These are phyloP conservation scores for Trapa bicornis DNA, from an alignment of 345 rosid species.

Conservation along the genomic window DNA sequence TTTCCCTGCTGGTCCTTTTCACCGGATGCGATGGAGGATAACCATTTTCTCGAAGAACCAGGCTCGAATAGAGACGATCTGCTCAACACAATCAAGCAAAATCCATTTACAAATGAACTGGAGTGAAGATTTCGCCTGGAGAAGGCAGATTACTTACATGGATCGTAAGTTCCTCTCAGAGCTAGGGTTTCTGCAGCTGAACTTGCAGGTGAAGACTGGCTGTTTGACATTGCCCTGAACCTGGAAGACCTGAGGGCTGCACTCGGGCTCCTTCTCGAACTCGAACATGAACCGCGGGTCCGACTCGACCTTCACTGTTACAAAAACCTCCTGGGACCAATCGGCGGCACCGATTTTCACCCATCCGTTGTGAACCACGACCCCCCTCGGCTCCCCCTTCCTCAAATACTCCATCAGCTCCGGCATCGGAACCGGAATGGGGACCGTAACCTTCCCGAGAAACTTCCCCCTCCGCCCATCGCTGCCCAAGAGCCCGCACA, in stretches of 20 bases:
- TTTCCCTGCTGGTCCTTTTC: conserved; percentile 46
- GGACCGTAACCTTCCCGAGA: conserved; percentile 42
- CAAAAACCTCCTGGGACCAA: conserved; percentile 32
- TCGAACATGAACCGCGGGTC: conserved; percentile 92
- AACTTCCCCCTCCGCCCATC: conserved; percentile 32
- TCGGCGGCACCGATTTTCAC: conserved; percentile 38
- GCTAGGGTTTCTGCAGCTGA: too few species aligned
- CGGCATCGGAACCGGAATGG: conserved; percentile 12
- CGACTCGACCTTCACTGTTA: conserved; percentile 70
- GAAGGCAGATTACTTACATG: too few species aligned
- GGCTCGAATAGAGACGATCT: conserved; percentile 45
- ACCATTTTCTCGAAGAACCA: conserved; percentile 32
- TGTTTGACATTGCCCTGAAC: conserved; percentile 71
- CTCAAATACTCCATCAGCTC: conserved; percentile 32
- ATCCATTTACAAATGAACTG: too few species aligned
- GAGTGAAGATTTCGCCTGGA: too few species aligned
- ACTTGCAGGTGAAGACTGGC: conserved; percentile 41
- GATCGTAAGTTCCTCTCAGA: too few species aligned
- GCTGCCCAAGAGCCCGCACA: conserved; percentile 27
- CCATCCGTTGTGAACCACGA: conserved; percentile 70
- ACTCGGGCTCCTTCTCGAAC: conserved; percentile 96
- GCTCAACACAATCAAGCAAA: conserved; percentile 7
- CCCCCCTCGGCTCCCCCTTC: conserved; percentile 38
- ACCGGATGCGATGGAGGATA: conserved; percentile 25
- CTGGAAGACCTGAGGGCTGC: conserved; percentile 92